Conservation (phyloP, 2,329 filamentous ascomycete species). For the Annulohypoxylon truncatum region DNA sequence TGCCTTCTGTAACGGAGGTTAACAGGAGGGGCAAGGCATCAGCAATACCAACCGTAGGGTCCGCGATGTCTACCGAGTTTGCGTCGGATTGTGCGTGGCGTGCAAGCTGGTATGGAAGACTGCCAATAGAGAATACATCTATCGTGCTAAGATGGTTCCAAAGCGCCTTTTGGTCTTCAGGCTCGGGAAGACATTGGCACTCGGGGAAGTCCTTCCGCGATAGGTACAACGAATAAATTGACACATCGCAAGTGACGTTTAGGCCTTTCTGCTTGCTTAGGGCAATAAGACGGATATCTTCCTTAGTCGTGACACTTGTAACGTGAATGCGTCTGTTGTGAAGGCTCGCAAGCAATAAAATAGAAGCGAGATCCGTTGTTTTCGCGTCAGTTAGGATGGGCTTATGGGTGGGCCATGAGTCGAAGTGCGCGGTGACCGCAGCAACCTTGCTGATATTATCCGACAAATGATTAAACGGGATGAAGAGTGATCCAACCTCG, state of each 20-base stretch:
- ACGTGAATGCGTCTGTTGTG: slow-evolving; percentile 84
- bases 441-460: slow-evolving; percentile 88
- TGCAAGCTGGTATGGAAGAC: slow-evolving; percentile 80
- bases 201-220: slow-evolving; percentile 76
- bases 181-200: slow-evolving; percentile 73
- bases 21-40: slow-evolving; percentile 80
- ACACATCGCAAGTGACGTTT: slow-evolving; percentile 84
- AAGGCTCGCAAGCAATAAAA: slow-evolving; percentile 80
- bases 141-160: slow-evolving; percentile 80
- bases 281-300: slow-evolving; percentile 81
- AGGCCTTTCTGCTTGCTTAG: slow-evolving; percentile 85
- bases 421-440: slow-evolving; percentile 81
- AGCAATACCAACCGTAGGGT: slow-evolving; percentile 74
- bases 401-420: slow-evolving; percentile 80
- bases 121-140: slow-evolving; percentile 83
- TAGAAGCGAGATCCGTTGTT: slow-evolving; percentile 82
- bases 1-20: slow-evolving; percentile 79
- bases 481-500: slow-evolving; percentile 83
- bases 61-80: slow-evolving; percentile 58
- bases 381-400: slow-evolving; percentile 85
- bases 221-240: slow-evolving; percentile 82
- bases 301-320: slow-evolving; percentile 82
- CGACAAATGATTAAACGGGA: slow-evolving; percentile 83
- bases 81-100: slow-evolving; percentile 56
- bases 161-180: slow-evolving; percentile 75